Evolutionary conservation across 2,329 filamentous ascomycete species (phyloP).

Genomic region (Aspergillus puulaauensis): DNA sequence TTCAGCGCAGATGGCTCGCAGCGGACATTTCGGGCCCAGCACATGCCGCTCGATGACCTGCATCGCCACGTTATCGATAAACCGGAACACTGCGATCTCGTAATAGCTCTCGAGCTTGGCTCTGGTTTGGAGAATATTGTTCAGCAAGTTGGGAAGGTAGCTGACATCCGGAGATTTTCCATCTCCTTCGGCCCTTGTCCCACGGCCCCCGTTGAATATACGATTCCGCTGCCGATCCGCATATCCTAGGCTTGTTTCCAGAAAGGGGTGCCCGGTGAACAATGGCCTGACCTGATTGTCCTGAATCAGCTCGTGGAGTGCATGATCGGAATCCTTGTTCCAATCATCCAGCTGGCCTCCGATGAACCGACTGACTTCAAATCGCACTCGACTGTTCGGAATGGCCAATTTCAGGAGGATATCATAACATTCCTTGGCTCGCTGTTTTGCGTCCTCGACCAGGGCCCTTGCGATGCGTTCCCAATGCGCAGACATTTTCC

Average conservation of each 20-base stretch:
- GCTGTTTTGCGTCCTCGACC: slow-evolving; percentile 4
- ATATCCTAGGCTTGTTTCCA: not conserved
- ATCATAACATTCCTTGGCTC: slow-evolving; percentile 5
- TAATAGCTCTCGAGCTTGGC: slow-evolving; percentile 11
- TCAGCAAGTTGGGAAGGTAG: slow-evolving; percentile 1
- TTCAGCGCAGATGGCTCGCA: slow-evolving; percentile 5
- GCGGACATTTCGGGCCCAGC: slow-evolving; percentile 13
- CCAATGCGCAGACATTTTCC: slow-evolving; percentile 13
- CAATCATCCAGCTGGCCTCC: slow-evolving; percentile 5
- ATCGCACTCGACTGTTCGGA: slow-evolving; percentile 12
- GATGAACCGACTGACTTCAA: slow-evolving; percentile 9
- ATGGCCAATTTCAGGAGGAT: slow-evolving; percentile 11
- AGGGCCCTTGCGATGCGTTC: not conserved
- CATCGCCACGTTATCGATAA: slow-evolving; percentile 18
- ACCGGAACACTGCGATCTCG: slow-evolving; percentile 9
- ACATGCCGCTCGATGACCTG: slow-evolving; percentile 13
- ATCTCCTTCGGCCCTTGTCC: not conserved
- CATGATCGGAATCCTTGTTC: slow-evolving; percentile 7
- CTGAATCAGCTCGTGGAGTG: slow-evolving; percentile 10
- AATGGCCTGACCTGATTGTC: slow-evolving; percentile 12
- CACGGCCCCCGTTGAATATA: not conserved
- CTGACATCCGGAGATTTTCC: not conserved
- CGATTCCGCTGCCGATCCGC: not conserved
- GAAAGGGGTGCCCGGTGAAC: not conserved
- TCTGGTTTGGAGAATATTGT: slow-evolving; percentile 9